Base-by-base conservation (phyloP, 768 basidiomycete species). In the Amyloporia xantha region DNA sequence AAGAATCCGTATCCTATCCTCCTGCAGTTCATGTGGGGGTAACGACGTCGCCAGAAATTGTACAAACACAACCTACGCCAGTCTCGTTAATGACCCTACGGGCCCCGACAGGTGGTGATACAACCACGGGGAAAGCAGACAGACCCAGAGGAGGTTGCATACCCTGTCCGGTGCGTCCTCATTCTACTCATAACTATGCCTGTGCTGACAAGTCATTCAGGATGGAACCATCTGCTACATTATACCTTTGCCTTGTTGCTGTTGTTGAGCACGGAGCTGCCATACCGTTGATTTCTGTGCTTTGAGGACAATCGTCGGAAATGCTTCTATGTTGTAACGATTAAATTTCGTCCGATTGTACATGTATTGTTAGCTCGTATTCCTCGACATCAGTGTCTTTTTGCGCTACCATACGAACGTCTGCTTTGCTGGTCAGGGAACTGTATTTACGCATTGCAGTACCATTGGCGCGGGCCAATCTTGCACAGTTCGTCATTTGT, bases 241-340 rank as follows among this genome's bases (percentile, higher is more conserved):
- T 26, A 56, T 56, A 6, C 54, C 54, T 23, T 21, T 56, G 10
- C 54, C 54, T 17, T 56, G 51, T 40, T 52, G 51, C 37, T 56
- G 44, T 21, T 47, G 27, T 19, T 25, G 30, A 33, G 15, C n/a
- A n/a, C n/a, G n/a, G n/a, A n/a, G n/a, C n/a, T n/a, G n/a, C n/a
- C n/a, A n/a, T n/a, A n/a, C n/a, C n/a, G n/a, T n/a, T n/a, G n/a
- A n/a, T n/a, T n/a, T n/a, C n/a, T n/a, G n/a, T n/a, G n/a, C n/a
- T n/a, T n/a, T n/a, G n/a, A n/a, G n/a, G n/a, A n/a, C n/a, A n/a
- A n/a, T n/a, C n/a, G n/a, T n/a, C n/a, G n/a, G n/a, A n/a, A n/a
- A n/a, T n/a, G n/a, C n/a, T n/a, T n/a, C n/a, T n/a, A n/a, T n/a
- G n/a, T n/a, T n/a, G n/a, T n/a, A n/a, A n/a, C n/a, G n/a, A n/a